These are phyloP conservation scores for Chondrus crispus DNA, from an alignment of 23 red algal species.

Conservation along the genomic window DNA sequence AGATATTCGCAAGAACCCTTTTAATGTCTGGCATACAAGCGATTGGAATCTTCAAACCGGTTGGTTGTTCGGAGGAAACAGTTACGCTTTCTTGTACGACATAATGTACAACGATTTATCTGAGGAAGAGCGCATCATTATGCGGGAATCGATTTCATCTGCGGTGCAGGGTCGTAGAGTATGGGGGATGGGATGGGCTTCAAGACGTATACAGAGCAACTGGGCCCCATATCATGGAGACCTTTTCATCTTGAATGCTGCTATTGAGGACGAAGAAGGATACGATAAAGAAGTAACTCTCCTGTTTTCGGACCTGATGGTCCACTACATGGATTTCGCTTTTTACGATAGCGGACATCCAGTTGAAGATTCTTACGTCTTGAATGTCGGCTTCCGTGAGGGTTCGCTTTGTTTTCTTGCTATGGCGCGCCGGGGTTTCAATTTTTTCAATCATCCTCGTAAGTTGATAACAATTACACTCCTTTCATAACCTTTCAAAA, in stretches of 20 bases:
- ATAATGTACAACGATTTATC: constrained; percentile 40
- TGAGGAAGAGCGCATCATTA: constrained; percentile 8
- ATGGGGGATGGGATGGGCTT: constrained; percentile 72
- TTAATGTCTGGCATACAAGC: constrained; percentile 44
- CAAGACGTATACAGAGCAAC: constrained; percentile 65
- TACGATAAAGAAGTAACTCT: constrained; percentile 41
- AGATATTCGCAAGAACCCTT: neutral
- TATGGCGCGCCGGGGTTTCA: constrained; percentile 69
- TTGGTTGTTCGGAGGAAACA: constrained; percentile 54
- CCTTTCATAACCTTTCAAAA: neutral
- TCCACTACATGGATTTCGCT: constrained; percentile 50
- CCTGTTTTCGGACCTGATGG: constrained; percentile 60
- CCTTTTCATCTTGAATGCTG: constrained; percentile 24
- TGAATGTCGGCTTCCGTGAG: constrained; percentile 66
- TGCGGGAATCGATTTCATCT: constrained; percentile 57
- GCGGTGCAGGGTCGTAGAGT: constrained; percentile 30
- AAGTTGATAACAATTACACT: neutral
- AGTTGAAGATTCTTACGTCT: constrained; percentile 64
- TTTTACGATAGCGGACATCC: constrained; percentile 70
- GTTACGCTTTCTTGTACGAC: constrained; percentile 59
- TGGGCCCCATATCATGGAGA: constrained; percentile 74
- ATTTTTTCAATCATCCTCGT: constrained; percentile 71
- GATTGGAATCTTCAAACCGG: constrained; percentile 51
- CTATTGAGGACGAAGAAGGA: constrained; percentile 67
- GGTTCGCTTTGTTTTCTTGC: constrained; percentile 51